Conservation (phyloP, 2,329 filamentous ascomycete species). For the Colletotrichum musae region DNA sequence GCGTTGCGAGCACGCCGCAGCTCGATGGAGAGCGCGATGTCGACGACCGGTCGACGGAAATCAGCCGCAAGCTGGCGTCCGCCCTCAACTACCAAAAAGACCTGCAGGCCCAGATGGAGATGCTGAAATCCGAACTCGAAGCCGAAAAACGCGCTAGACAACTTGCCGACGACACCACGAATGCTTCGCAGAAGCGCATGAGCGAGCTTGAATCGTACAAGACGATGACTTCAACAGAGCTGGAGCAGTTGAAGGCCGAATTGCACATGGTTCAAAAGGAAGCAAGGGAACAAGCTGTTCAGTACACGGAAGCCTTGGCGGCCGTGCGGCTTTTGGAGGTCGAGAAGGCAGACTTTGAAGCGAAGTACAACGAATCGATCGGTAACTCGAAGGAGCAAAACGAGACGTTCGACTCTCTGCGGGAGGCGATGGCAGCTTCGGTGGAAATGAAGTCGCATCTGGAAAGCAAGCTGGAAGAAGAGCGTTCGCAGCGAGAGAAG, state of each 20-base stretch:
- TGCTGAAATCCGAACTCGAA: conserved; percentile 78
- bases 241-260: conserved; percentile 88
- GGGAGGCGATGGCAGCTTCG: conserved; percentile 84
- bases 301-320: conserved; percentile 82
- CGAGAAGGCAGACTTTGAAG: conserved; percentile 85
- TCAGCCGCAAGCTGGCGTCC: conserved; percentile 86
- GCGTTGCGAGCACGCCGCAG: conserved; percentile 72
- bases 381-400: conserved; percentile 79
- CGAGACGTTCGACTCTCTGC: conserved; percentile 80
- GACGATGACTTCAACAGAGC: conserved; percentile 85
- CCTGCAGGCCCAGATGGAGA: conserved; percentile 82
- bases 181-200: conserved; percentile 86
- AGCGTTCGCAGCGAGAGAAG: conserved; percentile 81
- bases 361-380: conserved; percentile 76
- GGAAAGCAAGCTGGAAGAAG: conserved; percentile 87
- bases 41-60: conserved; percentile 78
- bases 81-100: conserved; percentile 85
- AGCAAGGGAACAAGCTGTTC: conserved; percentile 85
- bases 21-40: conserved; percentile 72
- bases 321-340: conserved; percentile 82
- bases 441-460: conserved; percentile 82
- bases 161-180: conserved; percentile 89
- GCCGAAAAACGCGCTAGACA: conserved; percentile 86
- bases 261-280: conserved; percentile 84
- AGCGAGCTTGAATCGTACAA: conserved; percentile 87